Evolutionary conservation across 1,284 basidiomycete genomes (phyloP).

Genomic region (Papiliotrema fonsecae): DNA sequence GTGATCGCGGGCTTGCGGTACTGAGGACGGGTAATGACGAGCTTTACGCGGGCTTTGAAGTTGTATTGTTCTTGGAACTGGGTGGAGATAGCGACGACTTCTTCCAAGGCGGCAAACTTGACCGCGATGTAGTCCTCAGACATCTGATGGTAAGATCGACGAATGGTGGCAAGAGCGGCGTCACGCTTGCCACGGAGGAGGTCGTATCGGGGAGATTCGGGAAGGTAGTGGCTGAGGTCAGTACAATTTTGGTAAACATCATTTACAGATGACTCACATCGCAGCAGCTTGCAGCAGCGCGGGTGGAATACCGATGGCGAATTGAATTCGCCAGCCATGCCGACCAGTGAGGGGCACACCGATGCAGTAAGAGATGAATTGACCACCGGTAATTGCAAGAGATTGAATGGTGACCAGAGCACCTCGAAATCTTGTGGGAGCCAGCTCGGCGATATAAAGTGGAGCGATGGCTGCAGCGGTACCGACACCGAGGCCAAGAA

Average conservation of each 20-base stretch:
- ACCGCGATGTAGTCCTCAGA: slow-evolving; percentile 38
- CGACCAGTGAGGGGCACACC: slow-evolving; percentile 26
- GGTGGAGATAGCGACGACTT: slow-evolving; percentile 30
- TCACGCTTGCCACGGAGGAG: slow-evolving; percentile 31
- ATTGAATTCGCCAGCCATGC: slow-evolving; percentile 46
- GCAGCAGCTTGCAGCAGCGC: slow-evolving; percentile 33
- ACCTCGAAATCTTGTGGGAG: slow-evolving; percentile 45
- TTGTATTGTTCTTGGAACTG: slow-evolving; percentile 40
- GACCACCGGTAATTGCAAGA: slow-evolving; percentile 45
- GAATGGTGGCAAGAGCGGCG: slow-evolving; percentile 30
- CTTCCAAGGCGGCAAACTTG: slow-evolving; percentile 42
- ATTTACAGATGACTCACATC: slow-evolving; percentile 19
- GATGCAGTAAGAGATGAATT: slow-evolving; percentile 43
- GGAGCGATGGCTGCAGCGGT: slow-evolving; percentile 43
- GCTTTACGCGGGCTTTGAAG: slow-evolving; percentile 55
- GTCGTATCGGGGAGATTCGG: slow-evolving; percentile 45
- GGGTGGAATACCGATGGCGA: slow-evolving; percentile 44
- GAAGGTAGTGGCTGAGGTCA: slow-evolving; percentile 30
- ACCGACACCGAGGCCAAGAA: slow-evolving; percentile 48
- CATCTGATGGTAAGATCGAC: slow-evolving; percentile 28
- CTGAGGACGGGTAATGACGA: slow-evolving; percentile 56
- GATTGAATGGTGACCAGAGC: slow-evolving; percentile 46
- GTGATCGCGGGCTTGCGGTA: slow-evolving; percentile 66
- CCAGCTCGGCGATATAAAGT: slow-evolving; percentile 46
- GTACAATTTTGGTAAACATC: not conserved